A percentile compares a stretch with the other conserved stretches of the same genome.
These are phyloP conservation scores for Alternaria tenuissima DNA, from an alignment of 2,329 filamentous ascomycete genomes.

Conservation along the genomic window DNA sequence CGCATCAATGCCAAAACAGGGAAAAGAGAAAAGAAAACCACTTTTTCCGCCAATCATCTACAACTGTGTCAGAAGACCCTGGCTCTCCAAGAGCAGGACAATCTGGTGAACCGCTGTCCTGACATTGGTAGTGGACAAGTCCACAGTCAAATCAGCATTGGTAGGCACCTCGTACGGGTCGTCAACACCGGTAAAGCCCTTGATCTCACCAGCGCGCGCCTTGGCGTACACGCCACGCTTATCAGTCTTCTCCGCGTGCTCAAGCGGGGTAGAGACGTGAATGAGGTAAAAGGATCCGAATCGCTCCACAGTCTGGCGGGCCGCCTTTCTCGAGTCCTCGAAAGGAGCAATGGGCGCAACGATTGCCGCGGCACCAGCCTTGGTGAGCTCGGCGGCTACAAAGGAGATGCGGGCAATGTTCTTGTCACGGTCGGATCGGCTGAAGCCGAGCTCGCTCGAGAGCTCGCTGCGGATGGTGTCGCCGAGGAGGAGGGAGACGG, in stretches of 20 bases:
- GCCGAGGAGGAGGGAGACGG: constrained; percentile 91
- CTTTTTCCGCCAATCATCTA: constrained; percentile 18
- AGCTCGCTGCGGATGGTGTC: constrained; percentile 95
- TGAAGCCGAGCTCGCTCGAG: constrained; percentile 95
- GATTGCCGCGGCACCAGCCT: constrained; percentile 92
- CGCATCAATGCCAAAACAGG: neutral
- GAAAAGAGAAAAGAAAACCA: neutral
- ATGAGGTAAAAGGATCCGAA: constrained; percentile 92
- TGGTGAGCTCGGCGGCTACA: constrained; percentile 92
- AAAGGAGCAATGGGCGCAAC: constrained; percentile 96
- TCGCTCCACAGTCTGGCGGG: constrained; percentile 85
- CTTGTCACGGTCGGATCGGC: constrained; percentile 86
- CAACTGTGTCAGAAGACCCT: constrained; percentile 78
- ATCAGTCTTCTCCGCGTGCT: constrained; percentile 94
- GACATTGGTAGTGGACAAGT: constrained; percentile 85
- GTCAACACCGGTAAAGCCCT: constrained; percentile 97
- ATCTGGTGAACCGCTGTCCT: constrained; percentile 97
- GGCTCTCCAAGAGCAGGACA: constrained; percentile 86
- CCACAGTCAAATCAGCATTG: constrained; percentile 85
- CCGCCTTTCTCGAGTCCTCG: constrained; percentile 76
- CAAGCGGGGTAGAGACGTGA: constrained; percentile 91
- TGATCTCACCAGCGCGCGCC: constrained; percentile 88
- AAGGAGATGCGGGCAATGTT: constrained; percentile 98
- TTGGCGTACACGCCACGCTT: constrained; percentile 87
- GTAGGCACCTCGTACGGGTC: constrained; percentile 90